A percentile compares a stretch with the other conserved stretches of the same genome.
phyloP scores from a whole-genome alignment of 805 yeast genomes.

The Sugiyamaella chiloensis region DNA sequence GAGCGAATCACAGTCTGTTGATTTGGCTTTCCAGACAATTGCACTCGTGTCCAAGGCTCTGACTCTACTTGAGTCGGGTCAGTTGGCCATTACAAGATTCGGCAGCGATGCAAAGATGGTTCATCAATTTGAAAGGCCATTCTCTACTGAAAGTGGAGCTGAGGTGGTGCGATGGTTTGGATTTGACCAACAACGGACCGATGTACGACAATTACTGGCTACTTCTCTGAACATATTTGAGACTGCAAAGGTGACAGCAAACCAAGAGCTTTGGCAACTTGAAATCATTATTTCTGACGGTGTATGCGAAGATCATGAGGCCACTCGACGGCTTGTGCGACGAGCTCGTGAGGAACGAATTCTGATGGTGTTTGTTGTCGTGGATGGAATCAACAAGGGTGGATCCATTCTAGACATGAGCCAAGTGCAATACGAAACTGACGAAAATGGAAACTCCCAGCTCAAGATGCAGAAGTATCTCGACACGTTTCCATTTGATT shows the following conservation, averaged over 20 bases:
- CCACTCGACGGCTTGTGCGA: constrained; percentile 78
- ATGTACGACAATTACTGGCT: constrained; percentile 68
- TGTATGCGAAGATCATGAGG: constrained; percentile 91
- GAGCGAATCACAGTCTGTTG: constrained; percentile 89
- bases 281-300: constrained; percentile 95
- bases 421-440: constrained; percentile 73
- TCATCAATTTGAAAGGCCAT: constrained; percentile 85
- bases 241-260: constrained; percentile 42
- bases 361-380: constrained; percentile 91
- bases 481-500: constrained; percentile 95
- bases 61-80: constrained; percentile 92
- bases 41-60: constrained; percentile 91
- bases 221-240: constrained; percentile 72
- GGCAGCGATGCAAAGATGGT: constrained; percentile 82
- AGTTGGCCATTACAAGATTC: constrained; percentile 82
- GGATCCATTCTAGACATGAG: constrained; percentile 93
- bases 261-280: constrained; percentile 79
- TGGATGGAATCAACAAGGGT: constrained; percentile 77
- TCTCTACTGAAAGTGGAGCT: constrained; percentile 80
- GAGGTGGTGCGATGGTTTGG: constrained; percentile 82
- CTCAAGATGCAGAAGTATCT: constrained; percentile 79
- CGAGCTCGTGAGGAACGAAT: constrained; percentile 87
- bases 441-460: constrained; percentile 64
- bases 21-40: constrained; percentile 89
- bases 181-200: constrained; percentile 84